A percentile compares a stretch with the other conserved stretches of the same genome.
These are phyloP conservation scores for Vigna radiata DNA, from an alignment of 306 rosid species.

Conservation along the genomic window DNA sequence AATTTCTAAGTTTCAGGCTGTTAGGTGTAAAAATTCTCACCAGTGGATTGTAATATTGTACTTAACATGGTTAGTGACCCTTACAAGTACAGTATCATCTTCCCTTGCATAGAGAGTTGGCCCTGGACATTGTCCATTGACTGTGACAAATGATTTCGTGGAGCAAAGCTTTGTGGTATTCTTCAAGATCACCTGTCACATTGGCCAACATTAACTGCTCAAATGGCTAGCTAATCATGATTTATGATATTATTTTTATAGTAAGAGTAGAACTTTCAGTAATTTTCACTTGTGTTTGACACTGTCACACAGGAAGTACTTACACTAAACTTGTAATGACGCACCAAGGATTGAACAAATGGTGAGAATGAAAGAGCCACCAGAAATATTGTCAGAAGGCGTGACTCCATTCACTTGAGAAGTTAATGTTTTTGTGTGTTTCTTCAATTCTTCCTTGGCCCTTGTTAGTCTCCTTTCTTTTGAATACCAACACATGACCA, in stretches of 20 bases:
- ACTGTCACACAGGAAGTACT: conserved; percentile 46
- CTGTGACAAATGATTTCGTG: conserved; percentile 56
- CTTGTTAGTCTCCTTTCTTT: conserved; percentile 24
- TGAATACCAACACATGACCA: conserved; percentile 39
- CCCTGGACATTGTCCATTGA: conserved; percentile 76
- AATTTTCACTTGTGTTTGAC: conserved; percentile 17
- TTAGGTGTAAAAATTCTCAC: conserved; percentile 52
- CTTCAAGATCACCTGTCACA: conserved; percentile 67
- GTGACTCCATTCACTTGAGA: conserved; percentile 49
- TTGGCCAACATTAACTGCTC: conserved; percentile 24
- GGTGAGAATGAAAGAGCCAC: conserved; percentile 54
- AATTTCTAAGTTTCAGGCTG: conserved; percentile 9
- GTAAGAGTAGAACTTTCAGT: conserved; percentile 22
- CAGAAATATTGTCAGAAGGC: conserved; percentile 50
- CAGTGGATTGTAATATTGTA: conserved; percentile 73
- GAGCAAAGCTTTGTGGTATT: conserved; percentile 68
- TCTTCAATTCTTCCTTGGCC: conserved; percentile 39
- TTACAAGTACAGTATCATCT: conserved; percentile 67
- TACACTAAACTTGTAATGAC: conserved; percentile 67
- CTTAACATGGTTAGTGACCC: conserved; percentile 69
- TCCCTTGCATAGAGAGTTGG: conserved; percentile 77
- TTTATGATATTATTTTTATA: conserved; percentile 12
- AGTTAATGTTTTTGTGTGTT: conserved; percentile 8
- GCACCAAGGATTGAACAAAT: conserved; percentile 58
- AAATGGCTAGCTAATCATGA: neutral